Evolutionary conservation across 2,329 filamentous ascomycete genomes (phyloP), one percentile per base, ranked within the genome.

Genomic region (Ceratocystis variospora): DNA sequence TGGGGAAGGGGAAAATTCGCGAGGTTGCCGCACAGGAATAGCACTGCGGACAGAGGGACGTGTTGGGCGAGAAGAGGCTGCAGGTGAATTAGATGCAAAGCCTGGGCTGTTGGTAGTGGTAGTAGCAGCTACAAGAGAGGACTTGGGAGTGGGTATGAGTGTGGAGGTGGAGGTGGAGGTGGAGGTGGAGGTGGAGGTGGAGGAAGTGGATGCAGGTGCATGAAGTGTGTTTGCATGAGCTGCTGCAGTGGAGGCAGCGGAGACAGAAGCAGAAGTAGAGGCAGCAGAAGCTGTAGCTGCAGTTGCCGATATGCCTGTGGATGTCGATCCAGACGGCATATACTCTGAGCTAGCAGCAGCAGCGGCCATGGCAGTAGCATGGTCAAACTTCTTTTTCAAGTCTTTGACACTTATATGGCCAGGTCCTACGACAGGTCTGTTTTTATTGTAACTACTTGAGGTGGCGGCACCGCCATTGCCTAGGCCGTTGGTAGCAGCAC

Each of bases 331-430:
- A 61, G 66, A 63, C 44, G 41, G 37, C 10, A 41, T 59, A 55
- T 37, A 57, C 28, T 55, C 63, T 46, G 46, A 53, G 19, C 33
- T 44, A 33, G 7, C 41, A 65, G 68, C 33, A 5, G 72, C 66
- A 28, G 72, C 69, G 61, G 74, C 77, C 70, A 80, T 84, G 55
- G 55, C 55, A 59, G 55, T 59, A 59, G 55, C 55, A 72, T 86
- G 84, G 74, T 93, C 88, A 76, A 93, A 94, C 65, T 83, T 86
- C 75, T 87, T 89, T 71, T 89, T 86, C 69, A 94, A 79, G 72
- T 94, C 89, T 76, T 87, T 90, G 70, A 94, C 88, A 68, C 87
- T 92, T n/a, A 68, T 68, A 7, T 68, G 67, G 22, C 64, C 64
- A 15, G 66, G 33, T 19, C 59, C 63, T 19, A 48, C 41, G 8